Percentiles rank a stretch among this genome's conserved stretches.
These are phyloP conservation scores for Irpex sp. DNA, from an alignment of 1,284 basidiomycete species.

Conservation along the genomic window DNA sequence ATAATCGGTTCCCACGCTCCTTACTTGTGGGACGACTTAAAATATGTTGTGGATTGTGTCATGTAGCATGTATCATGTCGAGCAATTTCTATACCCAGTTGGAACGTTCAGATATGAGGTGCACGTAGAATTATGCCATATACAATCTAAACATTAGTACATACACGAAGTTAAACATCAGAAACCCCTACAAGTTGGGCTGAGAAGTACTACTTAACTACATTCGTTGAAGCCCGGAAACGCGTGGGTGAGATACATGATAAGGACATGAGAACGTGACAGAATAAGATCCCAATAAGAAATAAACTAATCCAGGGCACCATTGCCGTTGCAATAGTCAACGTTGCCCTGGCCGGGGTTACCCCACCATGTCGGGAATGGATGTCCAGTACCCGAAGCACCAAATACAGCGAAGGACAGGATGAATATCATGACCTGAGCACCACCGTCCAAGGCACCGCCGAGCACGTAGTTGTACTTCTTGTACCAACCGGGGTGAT, in stretches of 20 bases:
- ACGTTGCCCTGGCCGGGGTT: slow-evolving; percentile 51
- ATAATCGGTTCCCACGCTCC: background rate
- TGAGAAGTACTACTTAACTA: background rate
- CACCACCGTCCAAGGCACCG: slow-evolving; percentile 66
- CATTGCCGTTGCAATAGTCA: slow-evolving; percentile 59
- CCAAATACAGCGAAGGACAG: slow-evolving; percentile 70
- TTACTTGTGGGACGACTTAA: background rate
- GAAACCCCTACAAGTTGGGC: no score
- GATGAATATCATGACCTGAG: slow-evolving; percentile 65
- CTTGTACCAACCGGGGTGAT: slow-evolving; percentile 51
- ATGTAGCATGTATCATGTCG: no score
- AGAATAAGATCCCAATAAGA: background rate
- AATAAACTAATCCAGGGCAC: slow-evolving; percentile 33
- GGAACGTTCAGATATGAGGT: background rate
- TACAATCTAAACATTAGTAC: background rate
- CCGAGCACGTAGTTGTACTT: slow-evolving; percentile 71
- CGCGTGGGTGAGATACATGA: background rate
- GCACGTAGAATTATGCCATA: background rate
- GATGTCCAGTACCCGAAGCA: slow-evolving; percentile 46
- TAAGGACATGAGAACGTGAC: background rate
- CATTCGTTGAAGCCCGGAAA: background rate
- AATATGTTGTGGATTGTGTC: no score
- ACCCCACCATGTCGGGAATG: slow-evolving; percentile 58
- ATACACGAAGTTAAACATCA: no score
- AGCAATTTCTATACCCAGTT: no score